phyloP scores from a whole-genome alignment of 1,284 basidiomycete species.

The Lentinula novae-zelandiae region DNA sequence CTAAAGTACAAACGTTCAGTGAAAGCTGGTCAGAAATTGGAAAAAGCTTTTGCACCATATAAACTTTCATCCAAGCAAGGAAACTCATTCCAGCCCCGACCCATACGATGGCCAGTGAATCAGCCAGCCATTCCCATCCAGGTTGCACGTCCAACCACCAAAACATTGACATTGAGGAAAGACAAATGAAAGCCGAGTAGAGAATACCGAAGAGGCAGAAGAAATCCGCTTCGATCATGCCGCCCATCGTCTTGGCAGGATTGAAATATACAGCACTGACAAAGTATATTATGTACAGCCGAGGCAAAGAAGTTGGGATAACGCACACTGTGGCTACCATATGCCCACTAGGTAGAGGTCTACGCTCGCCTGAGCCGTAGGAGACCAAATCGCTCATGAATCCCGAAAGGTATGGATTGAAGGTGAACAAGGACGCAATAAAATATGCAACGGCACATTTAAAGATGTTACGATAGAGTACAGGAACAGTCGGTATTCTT shows the following conservation, averaged over 20 bases:
- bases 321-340: constrained; percentile 87
- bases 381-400: constrained; percentile 62
- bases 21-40: background rate
- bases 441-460: constrained; percentile 94
- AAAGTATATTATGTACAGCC: background rate
- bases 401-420: constrained; percentile 66
- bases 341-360: constrained; percentile 75
- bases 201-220: constrained; percentile 73
- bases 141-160: constrained; percentile 70
- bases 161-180: constrained; percentile 75
- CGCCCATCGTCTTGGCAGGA: constrained; percentile 83
- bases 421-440: constrained; percentile 90
- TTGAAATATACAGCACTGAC: constrained; percentile 78
- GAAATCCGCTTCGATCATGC: constrained; percentile 86
- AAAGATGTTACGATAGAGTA: constrained; percentile 69
- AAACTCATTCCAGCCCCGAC: constrained; percentile 80
- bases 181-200: constrained; percentile 71
- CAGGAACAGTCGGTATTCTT: constrained; percentile 31
- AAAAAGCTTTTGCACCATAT: constrained; percentile 51
- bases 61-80: constrained; percentile 86
- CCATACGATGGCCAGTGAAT: constrained; percentile 71
- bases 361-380: constrained; percentile 39
- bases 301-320: background rate
- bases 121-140: constrained; percentile 68
- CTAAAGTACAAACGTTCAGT: constrained; percentile 19